Evolutionary conservation across 148 eudicot species (phyloP).

Genomic region (Simmondsia chinensis): DNA sequence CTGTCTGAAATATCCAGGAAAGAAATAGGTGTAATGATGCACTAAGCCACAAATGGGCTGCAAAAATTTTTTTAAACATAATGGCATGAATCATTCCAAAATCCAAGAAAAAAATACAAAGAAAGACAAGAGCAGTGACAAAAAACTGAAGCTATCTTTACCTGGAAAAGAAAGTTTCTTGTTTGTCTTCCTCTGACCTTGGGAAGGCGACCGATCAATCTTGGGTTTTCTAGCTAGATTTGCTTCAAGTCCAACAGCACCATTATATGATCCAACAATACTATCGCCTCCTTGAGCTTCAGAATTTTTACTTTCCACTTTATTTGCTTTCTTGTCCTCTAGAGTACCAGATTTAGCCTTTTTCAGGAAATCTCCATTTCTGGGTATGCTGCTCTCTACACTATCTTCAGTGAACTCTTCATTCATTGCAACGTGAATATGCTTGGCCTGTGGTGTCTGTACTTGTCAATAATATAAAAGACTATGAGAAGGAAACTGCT

Average conservation of each 20-base stretch:
- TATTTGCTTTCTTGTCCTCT: constrained; percentile 23
- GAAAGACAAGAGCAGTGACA: neutral
- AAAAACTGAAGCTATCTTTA: too few relatives aligned
- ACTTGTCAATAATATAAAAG: constrained; percentile 6
- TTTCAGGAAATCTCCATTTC: constrained; percentile 9
- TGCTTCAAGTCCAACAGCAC: constrained; percentile 8
- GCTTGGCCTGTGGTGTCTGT: constrained; percentile 3
- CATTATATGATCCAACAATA: constrained; percentile 11
- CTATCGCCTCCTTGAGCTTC: constrained; percentile 7
- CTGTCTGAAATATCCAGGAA: too few relatives aligned
- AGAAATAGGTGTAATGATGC: too few relatives aligned
- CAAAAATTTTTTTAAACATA: neutral
- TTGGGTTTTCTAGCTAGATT: constrained; percentile 12
- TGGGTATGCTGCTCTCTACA: constrained; percentile 10
- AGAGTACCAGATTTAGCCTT: constrained; percentile 3
- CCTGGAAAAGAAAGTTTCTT: constrained; percentile 20
- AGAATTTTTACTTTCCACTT: constrained; percentile 9
- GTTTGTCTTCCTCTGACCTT: constrained; percentile 14
- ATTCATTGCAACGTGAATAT: constrained; percentile 5
- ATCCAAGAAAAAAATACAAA: neutral
- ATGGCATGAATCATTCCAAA: neutral
- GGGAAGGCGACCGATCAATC: constrained; percentile 7
- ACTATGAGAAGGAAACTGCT: neutral
- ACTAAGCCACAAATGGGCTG: too few relatives aligned
- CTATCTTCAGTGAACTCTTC: constrained; percentile 14